phyloP scores from a whole-genome alignment of 1,139 yeast genomes.

The Saccharomyces hybrid region DNA sequence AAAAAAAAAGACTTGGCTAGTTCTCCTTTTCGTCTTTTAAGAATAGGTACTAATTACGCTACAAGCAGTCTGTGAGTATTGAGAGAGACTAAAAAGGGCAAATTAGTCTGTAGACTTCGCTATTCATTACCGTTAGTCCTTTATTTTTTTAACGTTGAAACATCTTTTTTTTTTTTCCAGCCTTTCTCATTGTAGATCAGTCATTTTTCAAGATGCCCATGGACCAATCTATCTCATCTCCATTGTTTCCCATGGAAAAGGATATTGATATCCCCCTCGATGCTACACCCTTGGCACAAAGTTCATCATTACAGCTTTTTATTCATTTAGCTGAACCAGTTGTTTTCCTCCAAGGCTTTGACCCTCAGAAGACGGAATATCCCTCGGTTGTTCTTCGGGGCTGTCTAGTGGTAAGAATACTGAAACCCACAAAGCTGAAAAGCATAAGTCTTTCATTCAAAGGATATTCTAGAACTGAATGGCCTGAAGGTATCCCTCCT shows the following conservation, averaged over 20 bases:
- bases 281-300: conserved; percentile 32
- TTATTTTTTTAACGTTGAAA: not conserved
- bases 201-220: conserved; percentile 11
- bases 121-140: not conserved
- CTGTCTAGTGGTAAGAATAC: conserved; percentile 58
- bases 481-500: conserved; percentile 99
- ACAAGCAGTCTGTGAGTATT: not conserved
- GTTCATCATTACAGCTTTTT: conserved; percentile 31
- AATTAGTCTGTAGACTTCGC: not conserved
- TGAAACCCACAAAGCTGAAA: conserved; percentile 71
- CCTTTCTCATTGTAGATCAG: not conserved
- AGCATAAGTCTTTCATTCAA: conserved; percentile 54
- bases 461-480: conserved; percentile 77
- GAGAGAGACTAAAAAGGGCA: not conserved
- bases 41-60: not conserved
- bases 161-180: not conserved
- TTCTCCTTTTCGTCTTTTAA: not conserved
- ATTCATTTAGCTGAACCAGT: conserved; percentile 62
- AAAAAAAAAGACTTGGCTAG: not conserved
- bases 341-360: conserved; percentile 76
- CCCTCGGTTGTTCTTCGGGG: conserved; percentile 87
- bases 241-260: conserved; percentile 34
- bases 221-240: conserved; percentile 19
- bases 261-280: conserved; percentile 29
- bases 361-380: conserved; percentile 53